Evolutionary conservation across 345 rosid species (phyloP).

Genomic region (Arabidopsis thaliana): DNA sequence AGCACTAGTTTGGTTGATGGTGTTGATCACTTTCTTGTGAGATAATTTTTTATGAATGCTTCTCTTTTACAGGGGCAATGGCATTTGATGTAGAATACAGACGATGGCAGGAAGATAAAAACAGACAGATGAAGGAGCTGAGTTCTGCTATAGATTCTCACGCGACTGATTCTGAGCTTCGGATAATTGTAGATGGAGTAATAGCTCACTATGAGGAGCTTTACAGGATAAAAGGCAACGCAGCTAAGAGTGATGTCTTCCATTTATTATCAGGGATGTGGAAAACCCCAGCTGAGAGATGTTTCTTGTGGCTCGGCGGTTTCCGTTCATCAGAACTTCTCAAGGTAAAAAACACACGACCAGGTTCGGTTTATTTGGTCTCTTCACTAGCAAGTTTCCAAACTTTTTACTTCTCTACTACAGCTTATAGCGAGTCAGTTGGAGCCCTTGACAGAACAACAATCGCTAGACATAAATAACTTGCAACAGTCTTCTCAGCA

Average conservation of each 20-base stretch:
- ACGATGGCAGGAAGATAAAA: conserved; percentile 89
- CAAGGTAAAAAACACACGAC: conserved; percentile 51
- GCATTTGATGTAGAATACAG: conserved; percentile 87
- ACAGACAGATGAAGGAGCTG: conserved; percentile 68
- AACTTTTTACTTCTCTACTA: background rate
- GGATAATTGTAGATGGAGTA: conserved; percentile 62
- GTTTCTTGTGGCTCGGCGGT: conserved; percentile 96
- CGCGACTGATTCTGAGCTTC: conserved; percentile 82
- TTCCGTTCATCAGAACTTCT: conserved; percentile 95
- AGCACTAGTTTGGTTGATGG: conserved; percentile 15
- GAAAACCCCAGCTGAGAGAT: conserved; percentile 97
- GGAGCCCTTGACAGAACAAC: conserved; percentile 93
- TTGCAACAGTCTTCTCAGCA: conserved; percentile 90
- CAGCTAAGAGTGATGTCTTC: conserved; percentile 91
- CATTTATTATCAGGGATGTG: conserved; percentile 96
- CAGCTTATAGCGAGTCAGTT: conserved; percentile 81
- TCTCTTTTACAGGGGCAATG: conserved; percentile 67
- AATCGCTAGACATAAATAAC: conserved; percentile 60
- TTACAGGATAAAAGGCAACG: conserved; percentile 73
- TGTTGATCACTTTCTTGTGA: background rate
- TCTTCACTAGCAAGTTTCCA: background rate
- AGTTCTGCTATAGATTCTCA: conserved; percentile 85
- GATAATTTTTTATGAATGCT: background rate
- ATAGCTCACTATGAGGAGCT: conserved; percentile 71
- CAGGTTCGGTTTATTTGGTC: background rate